A percentile compares a stretch with the other conserved stretches of the same genome.
Conservation (phyloP, 768 basidiomycete species). For the Leccinellum rugosiceps region DNA sequence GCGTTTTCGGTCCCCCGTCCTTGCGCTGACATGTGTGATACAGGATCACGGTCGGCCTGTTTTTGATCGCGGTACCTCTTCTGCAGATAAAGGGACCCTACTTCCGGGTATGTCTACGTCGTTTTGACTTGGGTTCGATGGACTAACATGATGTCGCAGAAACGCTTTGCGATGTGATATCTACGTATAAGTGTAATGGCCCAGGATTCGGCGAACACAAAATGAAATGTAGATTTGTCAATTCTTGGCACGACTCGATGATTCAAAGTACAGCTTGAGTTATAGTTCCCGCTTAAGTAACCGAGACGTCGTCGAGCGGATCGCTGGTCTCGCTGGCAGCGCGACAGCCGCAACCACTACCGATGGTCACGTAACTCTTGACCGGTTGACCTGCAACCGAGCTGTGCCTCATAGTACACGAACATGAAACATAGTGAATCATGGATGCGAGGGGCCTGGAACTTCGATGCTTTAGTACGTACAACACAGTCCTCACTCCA, state of each 20-base stretch:
- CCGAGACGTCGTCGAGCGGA: too few relatives aligned
- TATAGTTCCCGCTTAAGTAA: neutral
- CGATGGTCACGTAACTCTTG: too few relatives aligned
- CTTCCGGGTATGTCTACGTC: conserved; percentile 30
- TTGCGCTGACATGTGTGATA: neutral
- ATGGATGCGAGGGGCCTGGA: too few relatives aligned
- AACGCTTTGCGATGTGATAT: conserved; percentile 19
- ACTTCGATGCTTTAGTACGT: too few relatives aligned
- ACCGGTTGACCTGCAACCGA: too few relatives aligned
- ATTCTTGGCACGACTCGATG: neutral
- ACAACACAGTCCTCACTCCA: too few relatives aligned
- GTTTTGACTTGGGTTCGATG: neutral
- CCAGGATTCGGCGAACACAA: neutral
- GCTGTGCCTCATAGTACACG: too few relatives aligned
- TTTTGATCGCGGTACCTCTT: conserved; percentile 35
- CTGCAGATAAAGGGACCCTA: conserved; percentile 34
- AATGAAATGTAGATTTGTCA: neutral
- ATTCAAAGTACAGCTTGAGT: neutral
- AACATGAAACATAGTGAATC: too few relatives aligned
- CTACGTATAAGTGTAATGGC: neutral
- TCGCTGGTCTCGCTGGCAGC: too few relatives aligned
- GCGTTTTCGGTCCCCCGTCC: neutral
- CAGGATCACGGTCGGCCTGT: conserved; percentile 34
- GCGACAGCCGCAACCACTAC: too few relatives aligned
- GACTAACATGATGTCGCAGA: conserved; percentile 6